Percentiles rank a stretch among this genome's conserved stretches.
Conservation (phyloP, 345 rosid species). For the Melaleuca quinquenervia region DNA sequence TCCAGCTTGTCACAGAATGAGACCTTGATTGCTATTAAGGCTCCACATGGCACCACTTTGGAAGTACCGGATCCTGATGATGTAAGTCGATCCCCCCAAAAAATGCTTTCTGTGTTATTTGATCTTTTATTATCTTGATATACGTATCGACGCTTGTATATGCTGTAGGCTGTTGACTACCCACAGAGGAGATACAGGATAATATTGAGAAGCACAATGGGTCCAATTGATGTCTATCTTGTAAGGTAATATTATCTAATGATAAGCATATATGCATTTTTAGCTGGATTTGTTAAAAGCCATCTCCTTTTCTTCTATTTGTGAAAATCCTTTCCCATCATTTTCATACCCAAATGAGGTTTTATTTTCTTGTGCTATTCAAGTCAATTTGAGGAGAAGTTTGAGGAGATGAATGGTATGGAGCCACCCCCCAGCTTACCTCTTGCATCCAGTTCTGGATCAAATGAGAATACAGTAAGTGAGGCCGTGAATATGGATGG, state of each 20-base stretch:
- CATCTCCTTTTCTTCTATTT: neutral
- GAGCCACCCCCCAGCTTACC: conserved; percentile 37
- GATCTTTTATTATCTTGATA: neutral
- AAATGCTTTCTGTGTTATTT: neutral
- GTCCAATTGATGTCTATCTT: conserved; percentile 93
- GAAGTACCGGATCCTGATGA: conserved; percentile 97
- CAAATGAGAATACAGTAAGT: conserved; percentile 39
- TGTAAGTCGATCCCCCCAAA: conserved; percentile 28
- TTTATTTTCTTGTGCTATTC: conserved; percentile 2
- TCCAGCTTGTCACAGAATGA: conserved; percentile 49
- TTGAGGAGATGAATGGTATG: conserved; percentile 59
- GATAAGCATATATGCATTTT: neutral
- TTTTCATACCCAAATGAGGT: neutral
- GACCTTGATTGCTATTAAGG: conserved; percentile 93
- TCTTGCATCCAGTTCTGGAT: conserved; percentile 49
- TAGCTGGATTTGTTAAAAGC: neutral
- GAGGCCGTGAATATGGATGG: conserved; percentile 24
- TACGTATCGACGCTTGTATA: conserved; percentile 11
- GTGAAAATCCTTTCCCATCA: neutral
- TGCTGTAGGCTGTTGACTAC: conserved; percentile 54
- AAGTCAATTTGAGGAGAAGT: conserved; percentile 90
- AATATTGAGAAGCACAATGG: conserved; percentile 93
- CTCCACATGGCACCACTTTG: conserved; percentile 96
- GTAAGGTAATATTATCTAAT: conserved; percentile 43
- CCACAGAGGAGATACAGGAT: conserved; percentile 88